These are phyloP conservation scores for Colletotrichum noveboracense DNA, from an alignment of 2,329 filamentous ascomycete species.

Conservation along the genomic window DNA sequence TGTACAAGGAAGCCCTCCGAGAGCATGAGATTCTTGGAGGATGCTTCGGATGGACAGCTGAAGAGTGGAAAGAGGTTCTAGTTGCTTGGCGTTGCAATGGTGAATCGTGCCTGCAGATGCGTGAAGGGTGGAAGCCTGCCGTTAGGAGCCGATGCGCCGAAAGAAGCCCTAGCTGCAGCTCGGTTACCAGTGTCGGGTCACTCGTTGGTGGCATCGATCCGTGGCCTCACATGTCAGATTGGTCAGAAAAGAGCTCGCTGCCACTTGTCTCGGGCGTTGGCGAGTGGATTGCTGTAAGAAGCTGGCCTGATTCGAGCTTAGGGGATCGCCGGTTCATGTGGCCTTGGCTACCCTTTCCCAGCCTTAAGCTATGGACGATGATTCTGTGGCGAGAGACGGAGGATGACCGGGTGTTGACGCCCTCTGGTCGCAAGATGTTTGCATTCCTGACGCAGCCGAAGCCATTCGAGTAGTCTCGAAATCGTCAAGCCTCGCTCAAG, in stretches of 20 bases:
- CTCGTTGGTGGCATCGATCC: background rate
- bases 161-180: conserved; percentile 1
- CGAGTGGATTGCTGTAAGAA: background rate
- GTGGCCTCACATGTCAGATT: conserved; percentile 5
- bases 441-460: background rate
- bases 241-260: background rate
- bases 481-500: background rate
- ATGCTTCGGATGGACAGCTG: background rate
- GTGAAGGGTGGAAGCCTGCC: background rate
- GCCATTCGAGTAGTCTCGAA: background rate
- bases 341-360: background rate
- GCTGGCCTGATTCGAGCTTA: background rate
- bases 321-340: background rate
- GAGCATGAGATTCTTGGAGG: background rate
- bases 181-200: background rate
- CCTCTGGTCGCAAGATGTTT: background rate
- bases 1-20: background rate
- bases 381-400: background rate
- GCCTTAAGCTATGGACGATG: background rate
- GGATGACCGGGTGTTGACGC: background rate
- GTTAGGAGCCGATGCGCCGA: background rate
- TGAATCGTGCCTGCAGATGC: background rate
- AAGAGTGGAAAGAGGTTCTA: background rate
- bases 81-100: background rate
- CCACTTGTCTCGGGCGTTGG: background rate